Evolutionary conservation across 768 basidiomycete species (phyloP), one percentile per base, ranked within the genome.

Genomic region (Leccinum incarnatum): DNA sequence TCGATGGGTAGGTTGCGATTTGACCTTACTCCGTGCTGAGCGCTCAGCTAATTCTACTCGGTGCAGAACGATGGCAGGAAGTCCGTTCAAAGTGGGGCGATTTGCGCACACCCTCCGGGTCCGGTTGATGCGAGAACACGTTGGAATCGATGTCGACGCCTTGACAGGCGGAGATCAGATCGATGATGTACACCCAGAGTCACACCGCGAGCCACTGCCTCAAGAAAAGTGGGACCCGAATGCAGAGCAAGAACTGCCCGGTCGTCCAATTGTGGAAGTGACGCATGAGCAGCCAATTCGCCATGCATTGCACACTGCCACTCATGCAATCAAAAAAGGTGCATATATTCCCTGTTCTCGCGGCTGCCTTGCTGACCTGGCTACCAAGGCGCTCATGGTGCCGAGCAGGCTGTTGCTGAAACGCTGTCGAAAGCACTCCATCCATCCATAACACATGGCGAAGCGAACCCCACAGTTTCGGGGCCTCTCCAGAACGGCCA

Each of bases 81-180:
- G 84, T 65, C 91, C 95, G 0, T 98, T 90, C 80, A 85, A 93
- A 81, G 96, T 98, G 58, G 97, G 97, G 19, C 88, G 96, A 25
- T 99, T 97, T 73, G 95, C 96, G 2, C 97, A 99, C 73, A 90
- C 91, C 3, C 80, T 99, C 11, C 88, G 97, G 6, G 81, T 98
- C 49, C 86, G 96, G 17, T 78, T 99, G 60, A 99, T 99, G 97
- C 82, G 91, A 62, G 97, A 99, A 69, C 97, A 99, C 70, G 79
- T 97, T 58, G 97, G 97, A 2, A 80, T 98, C 57, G 94, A 99
- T 70, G 95, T 98, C 30, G 97, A 99, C 69, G 81, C 85, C 2
- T 77, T 97, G 65, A 82, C 84, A 47, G 89, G 94, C 63, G 89
- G 90, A 54, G 86, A 91, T 25, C 46, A 25, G n/a, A n/a, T 7